Evolutionary conservation across 176 grass and related monocot species (phyloP).

Genomic region (Triticum turgidum): DNA sequence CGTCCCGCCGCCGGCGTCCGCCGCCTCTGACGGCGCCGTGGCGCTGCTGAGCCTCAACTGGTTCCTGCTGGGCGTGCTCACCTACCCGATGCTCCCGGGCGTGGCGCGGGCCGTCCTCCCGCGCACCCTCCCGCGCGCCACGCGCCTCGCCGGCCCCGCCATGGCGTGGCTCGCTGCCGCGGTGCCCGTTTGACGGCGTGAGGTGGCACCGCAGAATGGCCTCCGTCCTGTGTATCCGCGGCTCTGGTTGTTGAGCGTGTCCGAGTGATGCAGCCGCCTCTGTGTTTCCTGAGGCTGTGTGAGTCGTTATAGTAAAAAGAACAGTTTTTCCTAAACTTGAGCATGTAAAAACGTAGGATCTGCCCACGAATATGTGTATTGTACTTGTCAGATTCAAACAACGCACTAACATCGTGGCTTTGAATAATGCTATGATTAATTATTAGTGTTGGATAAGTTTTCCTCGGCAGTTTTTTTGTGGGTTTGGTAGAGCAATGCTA

Average conservation of each 20-base stretch:
- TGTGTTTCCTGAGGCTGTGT: too few species aligned
- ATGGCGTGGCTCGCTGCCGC: constrained; percentile 20
- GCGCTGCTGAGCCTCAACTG: constrained; percentile 69
- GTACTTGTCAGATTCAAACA: too few species aligned
- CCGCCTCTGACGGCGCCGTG: constrained; percentile 31
- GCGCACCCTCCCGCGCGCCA: constrained; percentile 15
- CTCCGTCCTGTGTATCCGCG: background rate
- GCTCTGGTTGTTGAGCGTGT: background rate
- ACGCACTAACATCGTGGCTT: too few species aligned
- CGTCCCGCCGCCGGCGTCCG: background rate
- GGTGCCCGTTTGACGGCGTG: background rate
- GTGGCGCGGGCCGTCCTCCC: constrained; percentile 23
- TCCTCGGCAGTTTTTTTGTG: too few species aligned
- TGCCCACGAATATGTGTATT: too few species aligned
- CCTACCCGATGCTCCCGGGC: constrained; percentile 44
- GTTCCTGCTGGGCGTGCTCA: constrained; percentile 60
- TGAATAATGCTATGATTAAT: too few species aligned
- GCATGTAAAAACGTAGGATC: too few species aligned
- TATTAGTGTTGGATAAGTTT: too few species aligned
- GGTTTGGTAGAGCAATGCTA: too few species aligned
- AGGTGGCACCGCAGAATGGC: background rate
- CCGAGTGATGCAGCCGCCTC: too few species aligned
- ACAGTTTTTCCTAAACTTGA: too few species aligned
- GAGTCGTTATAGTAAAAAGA: too few species aligned
- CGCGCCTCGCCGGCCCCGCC: background rate